Evolutionary conservation across 2,329 filamentous ascomycete species (phyloP).

Genomic region (Gaeumannomyces sp.): DNA sequence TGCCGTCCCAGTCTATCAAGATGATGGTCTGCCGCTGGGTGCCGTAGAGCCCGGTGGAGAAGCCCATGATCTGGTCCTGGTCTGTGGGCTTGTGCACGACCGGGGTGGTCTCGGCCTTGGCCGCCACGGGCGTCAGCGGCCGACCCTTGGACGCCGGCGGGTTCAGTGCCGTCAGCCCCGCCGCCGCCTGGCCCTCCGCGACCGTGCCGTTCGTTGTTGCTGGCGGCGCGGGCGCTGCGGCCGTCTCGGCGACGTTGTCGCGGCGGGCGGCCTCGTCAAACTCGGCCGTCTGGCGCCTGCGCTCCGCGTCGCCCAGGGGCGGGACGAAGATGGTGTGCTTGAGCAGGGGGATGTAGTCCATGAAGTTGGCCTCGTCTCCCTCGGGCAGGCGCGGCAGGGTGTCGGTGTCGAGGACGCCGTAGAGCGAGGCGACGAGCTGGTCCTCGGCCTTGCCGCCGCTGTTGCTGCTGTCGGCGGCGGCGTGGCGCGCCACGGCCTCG

Average conservation of each 20-base stretch:
- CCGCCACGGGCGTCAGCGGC: background rate
- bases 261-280: slow-evolving; percentile 20
- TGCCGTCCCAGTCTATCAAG: slow-evolving; percentile 57
- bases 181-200: too few species aligned
- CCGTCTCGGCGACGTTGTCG: slow-evolving; percentile 28
- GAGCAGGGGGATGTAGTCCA: slow-evolving; percentile 47
- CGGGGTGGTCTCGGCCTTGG: slow-evolving; percentile 3
- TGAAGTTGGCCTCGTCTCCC: slow-evolving; percentile 37
- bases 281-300: slow-evolving; percentile 35
- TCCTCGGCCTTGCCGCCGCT: slow-evolving; percentile 29
- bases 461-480: slow-evolving; percentile 12
- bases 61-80: slow-evolving; percentile 30
- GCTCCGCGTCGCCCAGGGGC: slow-evolving; percentile 43
- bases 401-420: slow-evolving; percentile 49
- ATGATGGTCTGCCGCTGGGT: slow-evolving; percentile 60
- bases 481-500: slow-evolving; percentile 34
- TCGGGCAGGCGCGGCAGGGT: slow-evolving; percentile 38
- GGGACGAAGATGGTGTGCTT: slow-evolving; percentile 58
- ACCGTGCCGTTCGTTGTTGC: background rate
- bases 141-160: background rate
- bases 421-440: slow-evolving; percentile 44
- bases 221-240: slow-evolving; percentile 25
- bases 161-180: too few species aligned
- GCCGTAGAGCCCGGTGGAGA: slow-evolving; percentile 56
- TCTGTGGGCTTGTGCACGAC: slow-evolving; percentile 7